Conservation (phyloP, 345 rosid species). For the Limnanthes douglasii region DNA sequence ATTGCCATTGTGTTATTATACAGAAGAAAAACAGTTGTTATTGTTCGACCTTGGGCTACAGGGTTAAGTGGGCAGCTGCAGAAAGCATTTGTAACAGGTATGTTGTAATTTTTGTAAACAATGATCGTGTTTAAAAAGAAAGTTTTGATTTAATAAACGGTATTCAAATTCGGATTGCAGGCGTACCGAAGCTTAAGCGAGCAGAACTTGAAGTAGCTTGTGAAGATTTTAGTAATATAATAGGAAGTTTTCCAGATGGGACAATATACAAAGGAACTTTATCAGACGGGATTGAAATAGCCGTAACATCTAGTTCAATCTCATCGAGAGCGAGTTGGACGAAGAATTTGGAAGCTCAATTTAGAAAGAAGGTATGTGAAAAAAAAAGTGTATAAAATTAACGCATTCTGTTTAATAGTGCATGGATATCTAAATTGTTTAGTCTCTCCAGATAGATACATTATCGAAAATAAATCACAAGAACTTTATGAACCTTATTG, state of each 20-base stretch:
- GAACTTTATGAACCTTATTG: conserved; percentile 89
- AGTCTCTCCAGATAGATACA: conserved; percentile 45
- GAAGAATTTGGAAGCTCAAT: conserved; percentile 45
- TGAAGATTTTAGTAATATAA: conserved; percentile 94
- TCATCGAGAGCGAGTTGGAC: conserved; percentile 58
- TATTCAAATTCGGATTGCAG: conserved; percentile 27
- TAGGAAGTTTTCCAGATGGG: conserved; percentile 55
- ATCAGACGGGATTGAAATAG: conserved; percentile 89
- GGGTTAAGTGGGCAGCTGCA: conserved; percentile 95
- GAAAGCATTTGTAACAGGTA: conserved; percentile 84
- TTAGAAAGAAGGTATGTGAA: conserved; percentile 61
- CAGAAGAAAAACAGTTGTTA: conserved; percentile 48
- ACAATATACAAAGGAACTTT: conserved; percentile 82
- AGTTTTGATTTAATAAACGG: too few relatives aligned
- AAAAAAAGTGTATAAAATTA: not conserved
- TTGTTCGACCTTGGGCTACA: conserved; percentile 86
- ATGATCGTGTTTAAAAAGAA: not conserved
- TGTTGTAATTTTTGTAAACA: not conserved
- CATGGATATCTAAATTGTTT: not conserved
- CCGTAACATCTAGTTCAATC: conserved; percentile 49
- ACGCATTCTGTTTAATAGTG: too few relatives aligned
- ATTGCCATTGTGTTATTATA: conserved; percentile 24
- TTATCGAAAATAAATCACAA: conserved; percentile 85
- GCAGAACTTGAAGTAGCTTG: conserved; percentile 87
- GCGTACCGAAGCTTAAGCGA: conserved; percentile 79